phyloP scores from a whole-genome alignment of 768 basidiomycete species.

The Atractiella rhizophila region DNA sequence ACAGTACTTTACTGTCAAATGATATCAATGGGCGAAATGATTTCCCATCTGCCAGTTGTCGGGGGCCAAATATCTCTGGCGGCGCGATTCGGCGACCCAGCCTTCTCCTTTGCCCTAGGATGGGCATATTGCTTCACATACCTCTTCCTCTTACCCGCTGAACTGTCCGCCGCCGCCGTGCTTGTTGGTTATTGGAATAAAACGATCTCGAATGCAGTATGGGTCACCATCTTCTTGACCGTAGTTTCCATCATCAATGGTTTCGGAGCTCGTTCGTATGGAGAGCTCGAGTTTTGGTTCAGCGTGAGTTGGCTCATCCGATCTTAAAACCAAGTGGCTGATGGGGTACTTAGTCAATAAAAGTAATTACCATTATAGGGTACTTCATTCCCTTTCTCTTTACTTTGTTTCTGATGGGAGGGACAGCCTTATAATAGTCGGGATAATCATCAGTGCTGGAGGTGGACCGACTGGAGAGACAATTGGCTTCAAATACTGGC shows the following conservation, averaged over 20 bases:
- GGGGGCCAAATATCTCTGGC: conserved; percentile 29
- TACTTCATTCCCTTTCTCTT: too few relatives aligned
- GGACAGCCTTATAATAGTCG: conserved; percentile 30
- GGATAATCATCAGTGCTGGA: conserved; percentile 58
- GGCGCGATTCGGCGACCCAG: too few relatives aligned
- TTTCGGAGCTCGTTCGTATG: conserved; percentile 21
- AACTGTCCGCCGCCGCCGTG: conserved; percentile 47
- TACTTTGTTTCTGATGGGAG: too few relatives aligned
- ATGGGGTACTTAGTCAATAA: too few relatives aligned
- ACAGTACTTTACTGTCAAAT: conserved; percentile 15
- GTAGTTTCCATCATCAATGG: conserved; percentile 37
- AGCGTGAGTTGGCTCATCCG: too few relatives aligned
- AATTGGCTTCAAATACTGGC: conserved; percentile 33
- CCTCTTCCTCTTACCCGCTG: too few relatives aligned
- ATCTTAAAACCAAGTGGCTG: too few relatives aligned
- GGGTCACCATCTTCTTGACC: conserved; percentile 51
- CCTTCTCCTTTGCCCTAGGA: not conserved
- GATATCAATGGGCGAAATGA: too few relatives aligned
- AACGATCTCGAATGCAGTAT: conserved; percentile 40
- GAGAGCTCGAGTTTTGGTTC: conserved; percentile 45
- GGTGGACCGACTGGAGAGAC: conserved; percentile 45
- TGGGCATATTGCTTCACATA: too few relatives aligned
- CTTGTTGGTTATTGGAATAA: conserved; percentile 34
- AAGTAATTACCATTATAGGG: conserved; percentile 11
- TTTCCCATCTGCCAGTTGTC: conserved; percentile 11